Evolutionary conservation across 495 filamentous ascomycete genomes (phyloP), one percentile per base, ranked within the genome.

Genomic region (Aspergillus campestris): DNA sequence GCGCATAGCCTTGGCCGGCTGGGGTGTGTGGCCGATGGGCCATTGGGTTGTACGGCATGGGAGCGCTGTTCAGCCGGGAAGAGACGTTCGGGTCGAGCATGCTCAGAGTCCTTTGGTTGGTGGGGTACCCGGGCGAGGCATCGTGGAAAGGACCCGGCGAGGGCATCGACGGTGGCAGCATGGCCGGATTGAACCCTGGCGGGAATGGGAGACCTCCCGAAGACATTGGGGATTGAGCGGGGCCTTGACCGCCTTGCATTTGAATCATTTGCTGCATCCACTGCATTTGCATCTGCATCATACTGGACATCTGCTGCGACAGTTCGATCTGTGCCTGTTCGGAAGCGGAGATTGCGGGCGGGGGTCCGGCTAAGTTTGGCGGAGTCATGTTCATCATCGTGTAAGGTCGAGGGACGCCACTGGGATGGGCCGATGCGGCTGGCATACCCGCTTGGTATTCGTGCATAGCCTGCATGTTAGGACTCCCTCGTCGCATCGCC

Each of bases 271-370:
- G 69, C 54, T 80, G 77, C 79, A 82, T 82, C 69, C 71, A 85
- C 46, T 92, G 84, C 82, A 95, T 90, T 59, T 94, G 88, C 83
- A 94, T 87, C 56, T 89, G 83, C 83, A 92, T 87, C 69, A 91
- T 90, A 52, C 83, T 79, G 18, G 78, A 74, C 87, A 94, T 94
- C 58, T 94, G 86, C 54, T 90, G 84, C 24, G 80, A 82, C 70
- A 95, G 83, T 56, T 95, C 83, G 37, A 89, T 73, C 49, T 88
- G 84, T 12, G 83, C 82, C 54, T 86, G 84, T 51, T 91, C 86
- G 5, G 77, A 79, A 13, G 84, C 72, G 24, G 74, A 72, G 27
- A 56, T 24, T 37, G 28, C 40, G 7, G 34, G 45, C 40, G 53
- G 58, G 44, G 55, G 45, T 29, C 45, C 49, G 30, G 63, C 52